Evolutionary conservation across 768 basidiomycete species (phyloP), one percentile per base, ranked within the genome.

Genomic region (Boletus pseudopeckii): DNA sequence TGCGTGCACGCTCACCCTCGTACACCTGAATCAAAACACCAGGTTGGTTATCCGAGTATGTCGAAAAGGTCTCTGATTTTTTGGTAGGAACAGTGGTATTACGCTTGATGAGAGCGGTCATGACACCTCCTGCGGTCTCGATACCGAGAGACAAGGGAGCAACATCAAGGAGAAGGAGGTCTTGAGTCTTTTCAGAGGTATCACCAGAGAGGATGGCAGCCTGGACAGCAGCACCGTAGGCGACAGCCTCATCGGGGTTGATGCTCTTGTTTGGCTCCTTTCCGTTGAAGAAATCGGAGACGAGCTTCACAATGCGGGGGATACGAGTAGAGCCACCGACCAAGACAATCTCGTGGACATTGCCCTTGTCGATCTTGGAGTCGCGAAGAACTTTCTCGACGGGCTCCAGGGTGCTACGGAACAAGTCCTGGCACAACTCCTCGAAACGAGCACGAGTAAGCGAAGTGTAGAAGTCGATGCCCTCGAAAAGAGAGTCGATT

Each of bases 211-310:
- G 87, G 66, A 98, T 96, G 65, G 95, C 96, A 53, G 93, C 96
- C 77, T 98, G 95, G 64, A 99, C 94, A 55, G 96, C 96, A 52
- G 96, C 96, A 80, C 96, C 95, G 72, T 97, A 97, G 18, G 96
- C 96, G 54, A 98, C 94, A 52, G 96, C 95, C 77, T 98, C 96
- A 61, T 98, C 96, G 48, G 96, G 96, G 85, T 98, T 98, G 81
- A 98, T 98, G 77, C 88, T 89, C 83, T 95, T 97, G 82, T 93
- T 94, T 66, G 92, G 95, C 78, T 97, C 94, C 80, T 95, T 94
- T 71, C 95, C 95, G 72, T 91, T 92, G 82, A 98, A 98, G 84
- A 90, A 97, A 75, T 98, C 95, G 61, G 92, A 95, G 53, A 98
- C 92, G 70, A 98, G 90, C 76, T 97, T 95, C 71, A 92, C 87